phyloP scores from a whole-genome alignment of 805 yeast species.

The Pichia paraexigua region DNA sequence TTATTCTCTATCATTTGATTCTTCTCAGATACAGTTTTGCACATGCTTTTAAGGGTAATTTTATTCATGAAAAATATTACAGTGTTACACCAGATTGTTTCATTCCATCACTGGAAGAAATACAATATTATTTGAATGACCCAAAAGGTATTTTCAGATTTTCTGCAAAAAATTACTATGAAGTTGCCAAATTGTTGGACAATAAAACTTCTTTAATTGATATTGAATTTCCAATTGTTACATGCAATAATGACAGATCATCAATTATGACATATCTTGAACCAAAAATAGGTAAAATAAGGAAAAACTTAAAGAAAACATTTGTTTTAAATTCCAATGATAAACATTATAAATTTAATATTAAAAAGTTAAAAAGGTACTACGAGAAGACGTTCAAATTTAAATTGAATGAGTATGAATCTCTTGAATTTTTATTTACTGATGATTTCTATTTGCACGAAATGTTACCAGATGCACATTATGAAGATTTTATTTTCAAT shows the following conservation, averaged over 20 bases:
- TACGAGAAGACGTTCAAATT: neutral
- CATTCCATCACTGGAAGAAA: neutral
- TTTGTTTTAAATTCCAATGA: neutral
- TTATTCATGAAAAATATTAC: neutral
- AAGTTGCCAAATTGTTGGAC: neutral
- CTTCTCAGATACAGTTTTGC: neutral
- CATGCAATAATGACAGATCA: neutral
- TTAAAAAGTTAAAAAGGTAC: neutral
- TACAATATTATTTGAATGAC: neutral
- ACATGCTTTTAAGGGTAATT: neutral
- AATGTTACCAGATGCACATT: neutral
- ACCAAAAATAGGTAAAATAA: neutral
- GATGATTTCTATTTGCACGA: conserved; percentile 1
- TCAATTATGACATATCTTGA: neutral
- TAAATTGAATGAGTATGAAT: neutral
- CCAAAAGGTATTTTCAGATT: conserved; percentile 1
- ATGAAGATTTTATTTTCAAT: neutral
- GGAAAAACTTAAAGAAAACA: neutral
- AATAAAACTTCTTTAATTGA: neutral
- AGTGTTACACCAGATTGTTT: neutral
- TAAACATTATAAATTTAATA: neutral
- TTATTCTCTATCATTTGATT: neutral
- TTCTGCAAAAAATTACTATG: neutral
- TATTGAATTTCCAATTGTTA: neutral
- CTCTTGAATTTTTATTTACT: neutral